Base-by-base conservation (phyloP, 805 yeast species). In the Ogataea degrootiae region DNA sequence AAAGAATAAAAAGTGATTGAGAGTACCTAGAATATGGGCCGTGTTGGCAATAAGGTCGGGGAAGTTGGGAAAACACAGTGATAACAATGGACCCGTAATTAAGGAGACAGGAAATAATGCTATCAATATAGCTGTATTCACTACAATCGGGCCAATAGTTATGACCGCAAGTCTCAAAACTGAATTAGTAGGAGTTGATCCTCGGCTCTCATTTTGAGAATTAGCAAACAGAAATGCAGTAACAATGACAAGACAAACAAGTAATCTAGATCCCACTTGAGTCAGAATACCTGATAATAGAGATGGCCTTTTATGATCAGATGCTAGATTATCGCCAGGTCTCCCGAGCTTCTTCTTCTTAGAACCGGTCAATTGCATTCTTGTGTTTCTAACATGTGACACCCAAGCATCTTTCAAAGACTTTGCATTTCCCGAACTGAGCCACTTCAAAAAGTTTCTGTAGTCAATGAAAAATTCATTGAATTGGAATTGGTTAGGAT, bases 401-500 rank as follows among this genome's bases (percentile, higher is more conserved):
- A 80, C 77, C 79, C 79, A 74, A 0, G 74, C 66, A 7, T 55
- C 58, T 7, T 57, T 55, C 35, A 48, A 58, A 1, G 61, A 50
- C 26, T 60, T 67, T 5, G 76, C 69, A 58, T 79, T 80, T 23
- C 85, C 85, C 16, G 74, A 66, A 3, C 71, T 68, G 46, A 81
- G 61, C 82, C 82, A 77, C 35, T 56, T 59, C 46, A 84, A 63
- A 52, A 72, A 81, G 45, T 71, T 73, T 46, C 74, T 71, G 63
- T 85, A 85, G 63, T 86, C 92, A 45, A 83, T 65, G 57, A 86
- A 84, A 60, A 82, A 86, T 52, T 85, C 91, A 8, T 68, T 68
- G 68, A 83, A 80, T 4, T 81, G 75, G 54, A 83, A 85, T 57
- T 86, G 92, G 61, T 85, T 86, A 1, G 94, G 92, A 60, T 86